These are phyloP conservation scores for Zygoascus hellenicus DNA, from an alignment of 1,139 yeast genomes.

Conservation along the genomic window DNA sequence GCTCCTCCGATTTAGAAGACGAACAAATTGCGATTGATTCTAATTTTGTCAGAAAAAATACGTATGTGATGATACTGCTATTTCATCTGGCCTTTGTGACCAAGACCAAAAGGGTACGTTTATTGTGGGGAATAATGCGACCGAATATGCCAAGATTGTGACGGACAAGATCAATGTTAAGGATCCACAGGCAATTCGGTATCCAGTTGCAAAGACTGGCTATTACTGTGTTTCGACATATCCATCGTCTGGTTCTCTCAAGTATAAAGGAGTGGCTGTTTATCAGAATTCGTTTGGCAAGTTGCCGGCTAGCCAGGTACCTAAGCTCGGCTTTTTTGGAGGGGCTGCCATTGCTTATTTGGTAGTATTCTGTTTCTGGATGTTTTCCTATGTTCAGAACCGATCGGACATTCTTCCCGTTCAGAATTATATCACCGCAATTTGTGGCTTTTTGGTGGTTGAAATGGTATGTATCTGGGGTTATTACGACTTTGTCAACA, in stretches of 20 bases:
- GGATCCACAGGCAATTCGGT: constrained; percentile 58
- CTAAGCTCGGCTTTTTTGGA: constrained; percentile 86
- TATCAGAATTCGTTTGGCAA: constrained; percentile 92
- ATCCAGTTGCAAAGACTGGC: constrained; percentile 69
- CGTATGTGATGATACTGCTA: constrained; percentile 72
- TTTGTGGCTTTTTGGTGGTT: constrained; percentile 72
- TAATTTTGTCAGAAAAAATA: constrained; percentile 40
- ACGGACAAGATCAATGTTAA: constrained; percentile 50
- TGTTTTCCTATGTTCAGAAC: constrained; percentile 80
- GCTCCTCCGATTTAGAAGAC: too few species aligned
- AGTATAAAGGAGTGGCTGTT: constrained; percentile 59
- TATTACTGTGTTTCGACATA: constrained; percentile 85
- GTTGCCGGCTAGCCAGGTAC: constrained; percentile 83
- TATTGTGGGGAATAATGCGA: constrained; percentile 42
- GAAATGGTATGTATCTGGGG: constrained; percentile 92
- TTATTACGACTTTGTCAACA: constrained; percentile 77
- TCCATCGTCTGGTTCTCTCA: constrained; percentile 36
- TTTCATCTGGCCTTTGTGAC: constrained; percentile 52
- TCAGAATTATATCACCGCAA: constrained; percentile 83
- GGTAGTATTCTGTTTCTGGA: constrained; percentile 72
- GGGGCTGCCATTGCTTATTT: constrained; percentile 78
- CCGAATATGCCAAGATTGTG: constrained; percentile 49
- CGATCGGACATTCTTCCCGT: constrained; percentile 84
- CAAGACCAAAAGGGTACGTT: constrained; percentile 54
- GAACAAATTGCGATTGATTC: neutral